Evolutionary conservation across 208 protist genomes (phyloP).

Genomic region (Trypanosoma melophagium): DNA sequence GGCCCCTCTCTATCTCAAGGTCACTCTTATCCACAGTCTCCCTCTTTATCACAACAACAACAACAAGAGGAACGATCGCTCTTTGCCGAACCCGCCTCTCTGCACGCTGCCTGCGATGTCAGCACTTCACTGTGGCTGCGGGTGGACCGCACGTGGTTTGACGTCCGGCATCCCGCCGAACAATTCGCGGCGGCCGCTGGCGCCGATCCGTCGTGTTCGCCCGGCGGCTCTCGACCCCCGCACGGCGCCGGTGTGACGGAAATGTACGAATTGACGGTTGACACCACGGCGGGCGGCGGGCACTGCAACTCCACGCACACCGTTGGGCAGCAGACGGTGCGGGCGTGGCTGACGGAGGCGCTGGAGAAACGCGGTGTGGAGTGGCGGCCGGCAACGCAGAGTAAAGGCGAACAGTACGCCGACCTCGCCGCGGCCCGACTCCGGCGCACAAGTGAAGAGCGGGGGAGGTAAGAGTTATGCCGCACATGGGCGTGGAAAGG

Average conservation of each 20-base stretch:
- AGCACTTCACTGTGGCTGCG: constrained; percentile 46
- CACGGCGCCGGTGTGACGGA: too few relatives aligned
- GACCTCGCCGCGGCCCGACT: not conserved
- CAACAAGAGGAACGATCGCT: too few relatives aligned
- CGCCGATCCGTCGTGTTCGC: constrained; percentile 10
- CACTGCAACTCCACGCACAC: too few relatives aligned
- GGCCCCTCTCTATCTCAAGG: not conserved
- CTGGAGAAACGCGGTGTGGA: constrained; percentile 55
- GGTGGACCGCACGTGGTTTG: constrained; percentile 60
- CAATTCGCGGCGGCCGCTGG: constrained; percentile 4
- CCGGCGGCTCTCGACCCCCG: not conserved
- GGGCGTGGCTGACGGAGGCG: constrained; percentile 39
- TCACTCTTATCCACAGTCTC: too few relatives aligned
- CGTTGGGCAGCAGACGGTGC: constrained; percentile 32
- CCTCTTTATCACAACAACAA: too few relatives aligned
- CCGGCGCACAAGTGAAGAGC: too few relatives aligned
- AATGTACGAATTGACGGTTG: constrained; percentile 72
- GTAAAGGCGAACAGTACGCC: constrained; percentile 72
- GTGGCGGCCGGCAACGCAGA: constrained; percentile 47
- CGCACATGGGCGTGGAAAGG: too few relatives aligned
- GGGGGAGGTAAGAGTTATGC: too few relatives aligned
- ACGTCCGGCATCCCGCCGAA: constrained; percentile 18
- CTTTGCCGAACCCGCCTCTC: too few relatives aligned
- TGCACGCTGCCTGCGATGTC: constrained; percentile 14
- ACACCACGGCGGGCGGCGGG: too few relatives aligned